These are phyloP conservation scores for Alternaria incomplexa DNA, from an alignment of 2,329 filamentous ascomycete genomes.

Conservation along the genomic window DNA sequence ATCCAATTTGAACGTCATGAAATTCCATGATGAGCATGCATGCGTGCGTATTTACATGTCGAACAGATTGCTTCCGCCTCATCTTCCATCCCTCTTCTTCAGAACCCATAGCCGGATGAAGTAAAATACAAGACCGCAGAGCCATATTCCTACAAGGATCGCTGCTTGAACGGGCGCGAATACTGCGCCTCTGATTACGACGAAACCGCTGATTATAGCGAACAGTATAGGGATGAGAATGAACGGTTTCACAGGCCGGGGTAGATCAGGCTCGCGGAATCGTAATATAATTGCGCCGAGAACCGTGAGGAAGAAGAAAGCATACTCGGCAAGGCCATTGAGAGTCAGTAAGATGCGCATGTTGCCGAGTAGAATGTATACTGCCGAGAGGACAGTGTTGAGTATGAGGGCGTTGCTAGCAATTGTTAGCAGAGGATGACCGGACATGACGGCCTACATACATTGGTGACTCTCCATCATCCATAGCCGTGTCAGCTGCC, in stretches of 20 bases:
- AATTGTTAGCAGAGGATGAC: background rate
- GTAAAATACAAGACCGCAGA: conserved; percentile 28
- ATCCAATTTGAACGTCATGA: background rate
- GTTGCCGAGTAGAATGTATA: conserved; percentile 67
- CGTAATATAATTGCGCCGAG: conserved; percentile 65
- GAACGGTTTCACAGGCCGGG: conserved; percentile 64
- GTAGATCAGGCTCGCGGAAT: conserved; percentile 61
- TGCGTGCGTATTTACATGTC: background rate
- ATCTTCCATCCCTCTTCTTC: background rate
- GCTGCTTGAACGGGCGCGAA: conserved; percentile 43
- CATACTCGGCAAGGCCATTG: conserved; percentile 54
- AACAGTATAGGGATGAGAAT: conserved; percentile 62
- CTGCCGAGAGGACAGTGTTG: conserved; percentile 49
- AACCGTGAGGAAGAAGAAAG: conserved; percentile 70
- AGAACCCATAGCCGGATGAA: conserved; percentile 17
- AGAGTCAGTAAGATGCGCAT: conserved; percentile 67
- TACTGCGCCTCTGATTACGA: conserved; percentile 43
- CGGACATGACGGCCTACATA: conserved; percentile 6
- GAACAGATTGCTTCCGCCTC: background rate
- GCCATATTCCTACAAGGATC: conserved; percentile 40
- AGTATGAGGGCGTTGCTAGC: conserved; percentile 43
- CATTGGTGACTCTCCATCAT: conserved; percentile 46
- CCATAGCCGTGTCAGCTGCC: conserved; percentile 30
- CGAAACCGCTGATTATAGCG: conserved; percentile 59
- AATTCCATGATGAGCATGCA: background rate